Evolutionary conservation across 2,329 filamentous ascomycete species (phyloP).

Genomic region (Tetracladium maxilliforme): DNA sequence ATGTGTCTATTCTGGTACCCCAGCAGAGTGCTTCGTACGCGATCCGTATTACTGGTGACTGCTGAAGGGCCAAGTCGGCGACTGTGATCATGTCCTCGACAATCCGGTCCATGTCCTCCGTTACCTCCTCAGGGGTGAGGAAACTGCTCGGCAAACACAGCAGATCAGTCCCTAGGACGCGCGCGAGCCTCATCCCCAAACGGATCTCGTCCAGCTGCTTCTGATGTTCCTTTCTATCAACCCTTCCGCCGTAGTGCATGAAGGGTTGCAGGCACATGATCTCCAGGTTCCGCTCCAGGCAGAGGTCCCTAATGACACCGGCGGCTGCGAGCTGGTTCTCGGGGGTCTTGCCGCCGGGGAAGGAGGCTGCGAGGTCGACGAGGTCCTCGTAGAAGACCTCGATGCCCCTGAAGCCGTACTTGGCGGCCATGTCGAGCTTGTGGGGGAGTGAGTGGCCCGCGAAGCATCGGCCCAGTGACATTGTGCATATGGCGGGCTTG

Average conservation of each 20-base stretch:
- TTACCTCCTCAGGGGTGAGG: slow-evolving; percentile 28
- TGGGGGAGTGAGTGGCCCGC: slow-evolving; percentile 51
- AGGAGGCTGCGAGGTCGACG: slow-evolving; percentile 36
- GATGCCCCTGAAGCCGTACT: slow-evolving; percentile 51
- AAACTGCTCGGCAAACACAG: slow-evolving; percentile 65
- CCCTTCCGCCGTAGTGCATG: slow-evolving; percentile 60
- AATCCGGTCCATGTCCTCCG: slow-evolving; percentile 37
- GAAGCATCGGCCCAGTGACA: slow-evolving; percentile 57
- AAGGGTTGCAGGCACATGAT: slow-evolving; percentile 66
- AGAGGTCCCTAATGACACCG: slow-evolving; percentile 37
- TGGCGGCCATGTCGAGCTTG: slow-evolving; percentile 54
- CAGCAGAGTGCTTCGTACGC: slow-evolving; percentile 63
- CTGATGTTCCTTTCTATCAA: slow-evolving; percentile 43
- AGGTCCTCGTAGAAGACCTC: slow-evolving; percentile 73
- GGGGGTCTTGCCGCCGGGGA: slow-evolving; percentile 22
- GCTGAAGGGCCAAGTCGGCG: slow-evolving; percentile 49
- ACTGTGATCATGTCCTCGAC: slow-evolving; percentile 46
- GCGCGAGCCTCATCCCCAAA: slow-evolving; percentile 55
- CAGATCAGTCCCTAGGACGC: slow-evolving; percentile 50
- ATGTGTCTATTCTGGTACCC: slow-evolving; percentile 55
- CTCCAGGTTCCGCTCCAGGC: slow-evolving; percentile 33
- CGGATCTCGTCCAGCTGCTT: slow-evolving; percentile 45
- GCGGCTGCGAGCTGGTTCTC: slow-evolving; percentile 42
- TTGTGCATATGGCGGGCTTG: slow-evolving; percentile 56
- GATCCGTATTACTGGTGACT: slow-evolving; percentile 43